Evolutionary conservation across 164 flowering plant genomes (phyloP).

Genomic region (Umbilicus rupestris): DNA sequence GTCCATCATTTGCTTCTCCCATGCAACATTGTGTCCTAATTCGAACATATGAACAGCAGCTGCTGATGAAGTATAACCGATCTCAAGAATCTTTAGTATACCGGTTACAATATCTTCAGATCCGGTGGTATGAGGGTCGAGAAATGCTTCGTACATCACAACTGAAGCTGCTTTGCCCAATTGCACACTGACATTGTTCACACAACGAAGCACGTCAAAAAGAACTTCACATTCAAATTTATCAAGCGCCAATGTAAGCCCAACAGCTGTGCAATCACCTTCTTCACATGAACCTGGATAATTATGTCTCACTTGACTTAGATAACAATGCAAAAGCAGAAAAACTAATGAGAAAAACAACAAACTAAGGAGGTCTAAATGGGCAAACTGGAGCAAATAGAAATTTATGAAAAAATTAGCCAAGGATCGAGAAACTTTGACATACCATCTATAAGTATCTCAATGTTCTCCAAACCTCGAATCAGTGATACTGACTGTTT

Average conservation of each 20-base stretch:
- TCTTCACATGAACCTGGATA: conserved; percentile 48
- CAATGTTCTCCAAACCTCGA: conserved; percentile 65
- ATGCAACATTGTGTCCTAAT: conserved; percentile 43
- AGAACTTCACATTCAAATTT: conserved; percentile 45
- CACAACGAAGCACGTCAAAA: conserved; percentile 51
- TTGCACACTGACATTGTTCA: conserved; percentile 45
- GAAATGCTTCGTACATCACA: conserved; percentile 59
- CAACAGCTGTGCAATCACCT: conserved; percentile 32
- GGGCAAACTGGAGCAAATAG: not conserved
- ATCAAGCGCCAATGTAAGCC: conserved; percentile 29
- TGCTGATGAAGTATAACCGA: conserved; percentile 47
- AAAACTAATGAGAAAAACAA: not conserved
- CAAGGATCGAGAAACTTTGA: conserved; percentile 9
- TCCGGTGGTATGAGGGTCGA: conserved; percentile 27
- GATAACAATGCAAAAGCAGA: not conserved
- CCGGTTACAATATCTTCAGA: conserved; percentile 55
- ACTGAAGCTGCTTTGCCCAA: conserved; percentile 66
- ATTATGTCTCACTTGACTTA: not conserved
- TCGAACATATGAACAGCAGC: conserved; percentile 27
- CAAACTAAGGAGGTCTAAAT: not conserved
- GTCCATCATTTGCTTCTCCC: conserved; percentile 50
- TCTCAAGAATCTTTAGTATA: conserved; percentile 60
- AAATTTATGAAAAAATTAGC: not conserved
- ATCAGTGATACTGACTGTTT: conserved; percentile 59
- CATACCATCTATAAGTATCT: conserved; percentile 63